These are phyloP conservation scores for Globisporangium heterothallicum DNA, from an alignment of 352 stramenopile species.

Conservation along the genomic window DNA sequence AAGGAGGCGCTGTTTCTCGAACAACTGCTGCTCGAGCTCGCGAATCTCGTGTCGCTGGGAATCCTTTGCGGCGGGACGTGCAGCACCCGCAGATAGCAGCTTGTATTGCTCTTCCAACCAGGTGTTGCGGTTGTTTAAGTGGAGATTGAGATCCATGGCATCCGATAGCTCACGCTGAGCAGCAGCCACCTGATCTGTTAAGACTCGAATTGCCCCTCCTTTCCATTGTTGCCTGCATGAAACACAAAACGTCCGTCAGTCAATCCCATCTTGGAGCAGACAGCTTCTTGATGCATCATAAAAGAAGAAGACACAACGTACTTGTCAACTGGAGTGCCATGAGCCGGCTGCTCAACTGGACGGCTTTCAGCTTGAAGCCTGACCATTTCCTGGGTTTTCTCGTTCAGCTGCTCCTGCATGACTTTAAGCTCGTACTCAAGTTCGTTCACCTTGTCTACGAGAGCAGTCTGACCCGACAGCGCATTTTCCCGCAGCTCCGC, in stretches of 20 bases:
- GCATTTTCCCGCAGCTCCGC: conserved; percentile 52
- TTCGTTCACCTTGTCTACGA: conserved; percentile 47
- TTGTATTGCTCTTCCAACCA: conserved; percentile 74
- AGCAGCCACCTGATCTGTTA: conserved; percentile 67
- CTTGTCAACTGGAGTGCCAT: conserved; percentile 19
- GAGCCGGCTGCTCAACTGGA: not conserved
- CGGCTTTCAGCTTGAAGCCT: conserved; percentile 28
- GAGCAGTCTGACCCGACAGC: conserved; percentile 40
- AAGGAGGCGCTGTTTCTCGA: conserved; percentile 1
- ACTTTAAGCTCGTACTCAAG: conserved; percentile 57
- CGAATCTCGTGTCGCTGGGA: conserved; percentile 26
- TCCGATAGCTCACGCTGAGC: conserved; percentile 75
- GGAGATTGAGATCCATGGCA: conserved; percentile 77
- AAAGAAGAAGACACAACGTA: conserved; percentile 16
- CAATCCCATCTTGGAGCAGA: not conserved
- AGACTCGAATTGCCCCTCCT: conserved; percentile 45
- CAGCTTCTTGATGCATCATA: not conserved
- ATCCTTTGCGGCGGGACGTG: conserved; percentile 18
- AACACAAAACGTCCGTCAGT: not conserved
- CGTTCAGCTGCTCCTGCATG: conserved; percentile 53
- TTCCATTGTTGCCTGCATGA: conserved; percentile 28
- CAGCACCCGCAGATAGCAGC: conserved; percentile 25
- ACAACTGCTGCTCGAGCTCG: conserved; percentile 20
- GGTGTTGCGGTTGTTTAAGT: conserved; percentile 73
- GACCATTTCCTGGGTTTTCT: conserved; percentile 48